These are phyloP conservation scores for Leishmania mexicana DNA, from an alignment of 208 protist species.

Conservation along the genomic window DNA sequence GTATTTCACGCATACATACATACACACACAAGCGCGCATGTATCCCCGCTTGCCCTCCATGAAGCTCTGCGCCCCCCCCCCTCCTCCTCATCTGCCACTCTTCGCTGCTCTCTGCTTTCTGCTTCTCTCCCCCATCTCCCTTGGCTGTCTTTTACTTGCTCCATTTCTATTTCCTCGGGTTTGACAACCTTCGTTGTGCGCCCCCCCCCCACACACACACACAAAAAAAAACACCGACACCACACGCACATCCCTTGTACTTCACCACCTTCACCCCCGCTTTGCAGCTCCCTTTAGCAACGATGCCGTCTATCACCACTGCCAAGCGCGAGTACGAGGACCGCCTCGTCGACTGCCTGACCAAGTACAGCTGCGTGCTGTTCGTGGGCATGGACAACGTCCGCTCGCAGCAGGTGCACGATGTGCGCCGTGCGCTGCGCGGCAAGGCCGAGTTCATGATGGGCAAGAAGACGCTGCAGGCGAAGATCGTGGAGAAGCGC, in stretches of 20 bases:
- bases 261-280: not conserved
- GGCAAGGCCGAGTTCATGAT: conserved; percentile 96
- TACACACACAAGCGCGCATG: not conserved
- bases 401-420: conserved; percentile 96
- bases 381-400: conserved; percentile 98
- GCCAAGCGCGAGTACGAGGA: conserved; percentile 92
- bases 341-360: conserved; percentile 90
- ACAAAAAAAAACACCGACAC: not conserved
- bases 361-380: conserved; percentile 95
- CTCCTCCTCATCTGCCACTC: not conserved
- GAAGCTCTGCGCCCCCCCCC: not conserved
- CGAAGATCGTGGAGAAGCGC: conserved; percentile 92
- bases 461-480: conserved; percentile 99
- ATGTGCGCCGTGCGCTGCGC: conserved; percentile 95
- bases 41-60: not conserved
- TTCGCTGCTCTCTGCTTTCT: not conserved
- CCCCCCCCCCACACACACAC: not conserved
- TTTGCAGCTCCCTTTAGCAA: conserved; percentile 21
- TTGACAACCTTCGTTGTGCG: not conserved
- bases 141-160: not conserved
- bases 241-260: too few relatives aligned
- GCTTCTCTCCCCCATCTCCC: not conserved
- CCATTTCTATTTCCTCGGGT: not conserved
- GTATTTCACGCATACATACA: not conserved
- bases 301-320: conserved; percentile 65